A percentile compares a stretch with the other conserved stretches of the same genome.
Evolutionary conservation across 257 asterid genomes (phyloP).

Genomic region (Solanum lycopersicoides): DNA sequence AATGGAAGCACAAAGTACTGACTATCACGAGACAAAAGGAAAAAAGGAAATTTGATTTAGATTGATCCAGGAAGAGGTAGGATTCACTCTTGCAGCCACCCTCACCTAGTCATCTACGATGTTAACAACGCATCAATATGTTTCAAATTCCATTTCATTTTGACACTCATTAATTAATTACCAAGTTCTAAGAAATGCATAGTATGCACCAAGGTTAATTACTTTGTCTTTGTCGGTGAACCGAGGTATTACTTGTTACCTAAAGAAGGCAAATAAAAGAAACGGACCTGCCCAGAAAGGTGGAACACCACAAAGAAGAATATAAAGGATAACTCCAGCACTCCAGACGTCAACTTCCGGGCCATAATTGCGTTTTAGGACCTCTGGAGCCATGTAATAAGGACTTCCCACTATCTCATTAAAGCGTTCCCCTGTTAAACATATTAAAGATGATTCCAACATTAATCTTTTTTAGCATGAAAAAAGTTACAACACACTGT

Average conservation of each 20-base stretch:
- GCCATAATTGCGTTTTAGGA: slow-evolving; percentile 59
- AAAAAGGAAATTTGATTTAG: neutral
- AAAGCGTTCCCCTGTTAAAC: slow-evolving; percentile 41
- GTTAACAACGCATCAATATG: neutral
- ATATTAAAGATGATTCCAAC: neutral
- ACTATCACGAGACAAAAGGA: neutral
- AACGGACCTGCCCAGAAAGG: slow-evolving; percentile 80
- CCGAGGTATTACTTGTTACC: neutral
- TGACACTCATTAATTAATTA: neutral
- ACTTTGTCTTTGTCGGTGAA: neutral
- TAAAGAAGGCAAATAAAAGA: neutral
- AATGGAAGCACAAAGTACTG: neutral
- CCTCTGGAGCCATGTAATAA: slow-evolving; percentile 83
- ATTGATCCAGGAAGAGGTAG: neutral
- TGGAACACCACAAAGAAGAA: slow-evolving; percentile 72
- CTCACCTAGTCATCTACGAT: neutral
- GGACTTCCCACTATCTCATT: slow-evolving; percentile 82
- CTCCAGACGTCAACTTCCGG: slow-evolving; percentile 69
- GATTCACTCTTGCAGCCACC: neutral
- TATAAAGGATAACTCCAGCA: slow-evolving; percentile 66
- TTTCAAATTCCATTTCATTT: neutral
- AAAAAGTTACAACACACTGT: neutral
- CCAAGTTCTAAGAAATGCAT: neutral
- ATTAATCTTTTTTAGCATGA: neutral
- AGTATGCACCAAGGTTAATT: neutral